A percentile compares a stretch with the other conserved stretches of the same genome.
Conservation (phyloP, 495 filamentous ascomycete genomes). For the Aspergillus saccharolyticus region DNA sequence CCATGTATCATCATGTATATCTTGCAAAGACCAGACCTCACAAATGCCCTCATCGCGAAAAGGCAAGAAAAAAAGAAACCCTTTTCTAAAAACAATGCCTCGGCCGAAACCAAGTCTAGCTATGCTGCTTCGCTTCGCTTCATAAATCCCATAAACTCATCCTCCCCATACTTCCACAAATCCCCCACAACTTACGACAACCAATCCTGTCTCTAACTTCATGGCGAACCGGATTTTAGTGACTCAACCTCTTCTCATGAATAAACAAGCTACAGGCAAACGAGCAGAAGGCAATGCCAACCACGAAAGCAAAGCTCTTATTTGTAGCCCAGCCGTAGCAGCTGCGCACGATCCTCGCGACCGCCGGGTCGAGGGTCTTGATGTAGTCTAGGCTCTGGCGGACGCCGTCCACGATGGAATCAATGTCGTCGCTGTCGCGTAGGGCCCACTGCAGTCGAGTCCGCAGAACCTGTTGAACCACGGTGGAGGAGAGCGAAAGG, state of each 20-base stretch:
- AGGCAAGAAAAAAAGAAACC: too few species aligned
- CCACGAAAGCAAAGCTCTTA: conserved; percentile 43
- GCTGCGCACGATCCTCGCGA: conserved; percentile 56
- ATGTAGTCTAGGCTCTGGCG: conserved; percentile 71
- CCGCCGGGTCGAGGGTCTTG: conserved; percentile 55
- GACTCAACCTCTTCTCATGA: conserved; percentile 36
- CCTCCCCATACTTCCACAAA: too few species aligned
- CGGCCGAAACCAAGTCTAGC: too few species aligned
- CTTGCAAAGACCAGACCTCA: too few species aligned
- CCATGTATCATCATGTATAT: too few species aligned
- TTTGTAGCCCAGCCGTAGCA: conserved; percentile 60
- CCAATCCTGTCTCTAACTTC: too few species aligned
- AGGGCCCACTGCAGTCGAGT: conserved; percentile 49
- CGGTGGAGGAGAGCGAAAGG: conserved; percentile 62
- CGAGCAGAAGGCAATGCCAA: conserved; percentile 41
- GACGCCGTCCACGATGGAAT: conserved; percentile 66
- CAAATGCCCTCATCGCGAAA: too few species aligned
- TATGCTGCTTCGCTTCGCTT: too few species aligned
- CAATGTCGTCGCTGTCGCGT: conserved; percentile 53
- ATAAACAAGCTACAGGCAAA: conserved; percentile 44
- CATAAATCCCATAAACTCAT: too few species aligned
- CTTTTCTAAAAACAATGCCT: too few species aligned
- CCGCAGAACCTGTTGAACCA: conserved; percentile 68
- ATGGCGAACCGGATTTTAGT: too few species aligned
- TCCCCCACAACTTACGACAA: too few species aligned